These are phyloP conservation scores for Metschnikowia vanudenii DNA, from an alignment of 805 yeast species.

Conservation along the genomic window DNA sequence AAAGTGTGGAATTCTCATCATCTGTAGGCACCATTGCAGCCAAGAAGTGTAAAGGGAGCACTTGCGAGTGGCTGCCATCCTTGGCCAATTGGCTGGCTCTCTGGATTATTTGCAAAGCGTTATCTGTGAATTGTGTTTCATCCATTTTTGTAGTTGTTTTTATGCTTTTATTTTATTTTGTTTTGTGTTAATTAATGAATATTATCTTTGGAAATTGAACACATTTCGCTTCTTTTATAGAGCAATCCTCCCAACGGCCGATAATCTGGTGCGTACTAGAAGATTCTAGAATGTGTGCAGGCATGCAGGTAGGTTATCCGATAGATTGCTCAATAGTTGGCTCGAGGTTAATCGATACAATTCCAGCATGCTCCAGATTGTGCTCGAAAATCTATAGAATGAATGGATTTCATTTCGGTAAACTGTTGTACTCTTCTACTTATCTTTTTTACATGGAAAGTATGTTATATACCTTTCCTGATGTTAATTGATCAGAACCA, in stretches of 20 bases:
- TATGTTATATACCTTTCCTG: too few species aligned
- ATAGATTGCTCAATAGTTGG: too few species aligned
- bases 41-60: conserved; percentile 83
- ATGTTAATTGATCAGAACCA: too few species aligned
- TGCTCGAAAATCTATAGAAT: not conserved
- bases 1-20: conserved; percentile 45
- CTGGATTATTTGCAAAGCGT: conserved; percentile 79
- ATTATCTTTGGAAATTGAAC: not conserved
- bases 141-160: conserved; percentile 37
- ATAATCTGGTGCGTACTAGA: conserved; percentile 12
- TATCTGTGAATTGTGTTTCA: conserved; percentile 84
- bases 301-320: not conserved
- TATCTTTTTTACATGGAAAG: too few species aligned
- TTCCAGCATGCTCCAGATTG: conserved; percentile 1
- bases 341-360: not conserved
- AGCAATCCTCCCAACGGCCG: not conserved
- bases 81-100: conserved; percentile 79
- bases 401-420: too few species aligned
- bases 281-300: conserved; percentile 18
- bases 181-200: too few species aligned
- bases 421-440: too few species aligned
- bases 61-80: conserved; percentile 79
- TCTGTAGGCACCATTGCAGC: conserved; percentile 85
- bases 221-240: conserved; percentile 2
- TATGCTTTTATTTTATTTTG: too few species aligned